Evolutionary conservation across 73 alveolate species (phyloP), one percentile per base, ranked within the genome.

Genomic region (Tetrahymena borealis): DNA sequence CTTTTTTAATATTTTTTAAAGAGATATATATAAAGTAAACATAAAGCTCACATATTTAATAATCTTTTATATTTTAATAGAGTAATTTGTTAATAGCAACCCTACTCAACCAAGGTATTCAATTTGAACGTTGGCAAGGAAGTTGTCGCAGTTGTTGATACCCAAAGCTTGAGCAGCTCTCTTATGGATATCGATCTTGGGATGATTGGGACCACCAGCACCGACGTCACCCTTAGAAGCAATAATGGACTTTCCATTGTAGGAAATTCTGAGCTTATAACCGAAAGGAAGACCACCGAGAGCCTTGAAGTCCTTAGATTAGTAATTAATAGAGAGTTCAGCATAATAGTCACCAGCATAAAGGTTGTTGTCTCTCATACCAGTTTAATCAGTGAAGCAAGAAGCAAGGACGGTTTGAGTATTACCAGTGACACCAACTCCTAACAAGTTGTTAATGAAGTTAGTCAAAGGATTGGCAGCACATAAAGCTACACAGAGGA

Each of bases 151-250:
- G 13, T 95, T 90, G 15, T 18, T 40, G 39, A 95, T 90, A 36
- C 97, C 96, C 78, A 95, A 94, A 12, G 92, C 95, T 38, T 95
- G 90, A 7, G 95, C 95, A 38, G 95, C 93, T 39, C 38, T 95
- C 15, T 90, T 85, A 94, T 95, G 97, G 33, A 95, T 94, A 24
- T 95, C 97, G 90, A 95, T 94, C 92, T 95, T 95, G 16, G 97
- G 97, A 91, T 94, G 95, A 32, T 78, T 91, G 4, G 92, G 93
- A 33, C 97, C 97, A 16, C 97, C 97, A 11, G 97, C 97, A 20
- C 97, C 97, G 13, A 94, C 97, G 79, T 95, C 97, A 24, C 95
- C 97, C 94, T 95, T 95, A 7, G 93, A 13, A 20, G 97, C 97
- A 42, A 95, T 95, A 1, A 94, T 79, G n/a, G 93, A 94, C 40